Evolutionary conservation across 2,329 filamentous ascomycete genomes (phyloP), one percentile per base, ranked within the genome.

Genomic region (Cladorrhinum sp.): DNA sequence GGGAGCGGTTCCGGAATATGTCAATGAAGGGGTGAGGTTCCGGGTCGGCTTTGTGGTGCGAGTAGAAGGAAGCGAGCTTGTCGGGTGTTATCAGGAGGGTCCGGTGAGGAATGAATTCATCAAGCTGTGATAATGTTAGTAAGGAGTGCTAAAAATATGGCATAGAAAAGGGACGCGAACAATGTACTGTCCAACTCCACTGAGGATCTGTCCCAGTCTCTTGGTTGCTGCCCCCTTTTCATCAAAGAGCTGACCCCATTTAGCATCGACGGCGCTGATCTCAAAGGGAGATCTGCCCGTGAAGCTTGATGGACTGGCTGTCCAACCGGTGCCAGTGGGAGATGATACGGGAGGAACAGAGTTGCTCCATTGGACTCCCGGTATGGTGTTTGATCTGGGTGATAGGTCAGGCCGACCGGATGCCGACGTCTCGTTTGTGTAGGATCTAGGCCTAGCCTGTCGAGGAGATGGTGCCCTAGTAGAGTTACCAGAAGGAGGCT

Each of bases 161-260:
- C 4, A 9, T 28, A 46, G 18, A 5, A 20, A 50, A 8, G n/a
- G 20, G 36, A 18, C 2, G 8, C 82, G 68, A 76, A 92, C 90
- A 69, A 96, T 77, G 71, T 92, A 87, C 58, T 85, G 80, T 12
- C 90, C 91, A 60, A 96, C 78, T 0, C 90, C 90, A 59, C 86
- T 80, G 54, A 96, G 76, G 42, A 95, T 86, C 65, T 92, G 84
- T 0, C 84, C 83, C 16, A 94, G 79, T 56, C 90, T 81, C 53
- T 80, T 74, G 0, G 91, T 93, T 1, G 90, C 85, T 59, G 82
- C 80, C 0, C 87, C 89, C 26, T 86, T 79, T 2, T 80, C 77
- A 52, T 89, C 86, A 70, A 96, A 96, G 2, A 96, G 73, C 9
- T 79, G 80, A 5, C 90, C 89, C 92, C 92, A 96, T 87, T 67